phyloP scores from a whole-genome alignment of 1,139 yeast species.

The Yueomyces sp. region DNA sequence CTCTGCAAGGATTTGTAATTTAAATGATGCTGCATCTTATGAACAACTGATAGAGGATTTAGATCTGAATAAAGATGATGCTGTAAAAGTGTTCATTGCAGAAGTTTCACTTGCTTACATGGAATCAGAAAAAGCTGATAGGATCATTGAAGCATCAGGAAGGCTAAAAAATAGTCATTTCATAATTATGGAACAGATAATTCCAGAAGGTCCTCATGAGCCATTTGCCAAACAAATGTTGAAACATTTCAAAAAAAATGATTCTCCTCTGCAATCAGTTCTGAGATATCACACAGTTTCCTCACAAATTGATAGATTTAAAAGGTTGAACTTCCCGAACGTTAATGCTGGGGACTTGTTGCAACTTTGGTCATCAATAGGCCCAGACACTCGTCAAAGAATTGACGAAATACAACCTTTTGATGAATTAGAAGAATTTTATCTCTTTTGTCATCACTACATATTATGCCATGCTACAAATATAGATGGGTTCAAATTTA shows the following conservation, averaged over 20 bases:
- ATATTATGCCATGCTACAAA: constrained; percentile 55
- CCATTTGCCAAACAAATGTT: constrained; percentile 70
- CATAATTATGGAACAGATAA: constrained; percentile 55
- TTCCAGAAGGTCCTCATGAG: constrained; percentile 50
- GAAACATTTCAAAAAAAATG: constrained; percentile 51
- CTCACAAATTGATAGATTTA: constrained; percentile 42
- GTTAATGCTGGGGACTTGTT: constrained; percentile 45
- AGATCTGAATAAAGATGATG: constrained; percentile 19
- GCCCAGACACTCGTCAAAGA: constrained; percentile 28
- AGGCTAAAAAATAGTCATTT: constrained; percentile 43
- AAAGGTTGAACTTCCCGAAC: constrained; percentile 31
- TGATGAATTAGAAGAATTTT: constrained; percentile 79
- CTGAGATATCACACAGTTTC: constrained; percentile 37
- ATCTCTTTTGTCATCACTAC: constrained; percentile 67
- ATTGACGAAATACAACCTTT: constrained; percentile 50
- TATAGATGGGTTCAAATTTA: constrained; percentile 9
- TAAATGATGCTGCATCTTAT: constrained; percentile 38
- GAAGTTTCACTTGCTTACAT: constrained; percentile 79
- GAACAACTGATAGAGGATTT: constrained; percentile 24
- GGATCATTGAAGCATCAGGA: constrained; percentile 40
- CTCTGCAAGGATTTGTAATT: constrained; percentile 58
- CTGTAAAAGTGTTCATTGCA: constrained; percentile 53
- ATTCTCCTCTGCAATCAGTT: constrained; percentile 63
- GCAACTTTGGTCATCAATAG: constrained; percentile 42
- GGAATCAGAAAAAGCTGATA: constrained; percentile 58